Base-by-base conservation (phyloP, 176 grass and related monocot genomes). In the Zoysia japonica region DNA sequence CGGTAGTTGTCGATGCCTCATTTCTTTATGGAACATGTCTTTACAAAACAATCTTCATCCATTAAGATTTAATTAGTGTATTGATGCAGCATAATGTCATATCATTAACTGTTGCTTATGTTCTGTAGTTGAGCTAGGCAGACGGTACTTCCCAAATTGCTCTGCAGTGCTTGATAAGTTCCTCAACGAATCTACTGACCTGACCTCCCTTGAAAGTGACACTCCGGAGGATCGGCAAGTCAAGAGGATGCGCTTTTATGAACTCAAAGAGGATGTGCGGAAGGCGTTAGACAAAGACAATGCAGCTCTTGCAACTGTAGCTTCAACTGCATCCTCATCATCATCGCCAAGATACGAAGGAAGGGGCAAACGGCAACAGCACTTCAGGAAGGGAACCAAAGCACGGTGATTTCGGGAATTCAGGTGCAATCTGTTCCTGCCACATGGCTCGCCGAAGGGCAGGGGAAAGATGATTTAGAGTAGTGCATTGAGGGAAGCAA, bases 201-300 rank as follows among this genome's bases (percentile, higher is more conserved):
- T 82, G 66, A 55, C 82, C 61, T 91, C 86, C 64, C 92, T 95
- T 38, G 89, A 89, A 66, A 93, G 73, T 62, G 96, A 90, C 19
- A 84, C 78, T 14, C 40, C 17, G 4, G 96, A 95, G 59, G 96
- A 95, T 53, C 96, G 91, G 65, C 78, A 56, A 41, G 74, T 76
- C 44, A 95, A 89, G 78, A 73, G 86, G 75, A 68, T 80, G 74
- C 92, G 96, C 38, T 99, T 99, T 63, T 94, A 76, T 73, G 92
- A 95, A 75, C 84, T 99, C 50, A 99, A 78, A 88, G 92, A 94
- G 13, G 92, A 99, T 35, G 96, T 99, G 6, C 62, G 59, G 28
- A 95, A 87, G 76, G 96, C 96, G 44, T 99, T 94, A 68, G 87
- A 49, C 62, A 95, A 93, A 87, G 92, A 99, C 72, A 98, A 98